Percentiles rank a stretch among this genome's conserved stretches.
These are phyloP conservation scores for Ceratocystis diversiconidia DNA, from an alignment of 2,329 filamentous ascomycete species.

Conservation along the genomic window DNA sequence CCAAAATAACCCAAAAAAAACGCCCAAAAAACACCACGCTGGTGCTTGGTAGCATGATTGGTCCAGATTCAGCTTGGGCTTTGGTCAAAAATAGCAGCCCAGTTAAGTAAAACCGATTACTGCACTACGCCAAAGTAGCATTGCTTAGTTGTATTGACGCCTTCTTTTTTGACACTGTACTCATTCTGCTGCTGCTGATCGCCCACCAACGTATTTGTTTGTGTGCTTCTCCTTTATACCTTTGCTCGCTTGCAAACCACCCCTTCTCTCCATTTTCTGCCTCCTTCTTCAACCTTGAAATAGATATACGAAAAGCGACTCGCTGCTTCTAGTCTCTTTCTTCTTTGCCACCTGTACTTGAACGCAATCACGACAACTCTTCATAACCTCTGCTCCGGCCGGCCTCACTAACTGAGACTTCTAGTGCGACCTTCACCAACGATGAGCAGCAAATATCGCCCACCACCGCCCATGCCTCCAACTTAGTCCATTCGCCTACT, in stretches of 20 bases:
- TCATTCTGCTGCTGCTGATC: not conserved
- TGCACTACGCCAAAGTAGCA: not conserved
- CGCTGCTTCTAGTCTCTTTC: not conserved
- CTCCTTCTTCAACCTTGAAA: not conserved
- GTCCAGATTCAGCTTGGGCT: not conserved
- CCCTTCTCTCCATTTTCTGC: not conserved
- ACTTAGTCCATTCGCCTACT: slow-evolving; percentile 30
- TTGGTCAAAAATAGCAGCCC: not conserved
- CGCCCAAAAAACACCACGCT: not conserved
- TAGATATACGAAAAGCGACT: not conserved
- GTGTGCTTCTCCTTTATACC: not conserved
- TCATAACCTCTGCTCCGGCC: not conserved
- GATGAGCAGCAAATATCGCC: slow-evolving; percentile 37
- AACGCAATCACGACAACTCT: slow-evolving; percentile 23
- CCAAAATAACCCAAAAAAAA: not conserved
- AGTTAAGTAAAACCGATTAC: not conserved
- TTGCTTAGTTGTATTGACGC: not conserved
- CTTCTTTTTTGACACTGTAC: not conserved
- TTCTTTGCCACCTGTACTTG: not conserved
- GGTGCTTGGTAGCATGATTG: not conserved
- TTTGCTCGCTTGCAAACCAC: not conserved
- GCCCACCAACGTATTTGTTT: not conserved
- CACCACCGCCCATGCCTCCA: slow-evolving; percentile 31
- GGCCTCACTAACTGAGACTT: not conserved
- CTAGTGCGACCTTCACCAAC: slow-evolving; percentile 24